Conservation (phyloP, 2,329 filamentous ascomycete species). For the Didymella keratinophila region DNA sequence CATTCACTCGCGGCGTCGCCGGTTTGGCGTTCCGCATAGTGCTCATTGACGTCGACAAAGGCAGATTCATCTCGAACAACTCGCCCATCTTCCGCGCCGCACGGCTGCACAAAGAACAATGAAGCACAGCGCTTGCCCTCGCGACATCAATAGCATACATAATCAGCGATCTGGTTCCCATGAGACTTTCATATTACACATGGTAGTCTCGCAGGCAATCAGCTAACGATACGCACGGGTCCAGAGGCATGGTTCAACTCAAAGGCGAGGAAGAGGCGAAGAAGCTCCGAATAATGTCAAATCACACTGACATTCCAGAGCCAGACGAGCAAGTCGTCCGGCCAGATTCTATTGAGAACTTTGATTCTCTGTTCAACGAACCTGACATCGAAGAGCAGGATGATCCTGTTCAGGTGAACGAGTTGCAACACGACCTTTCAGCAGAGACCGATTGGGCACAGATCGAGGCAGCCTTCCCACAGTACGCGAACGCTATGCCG, state of each 20-base stretch:
- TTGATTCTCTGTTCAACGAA: neutral
- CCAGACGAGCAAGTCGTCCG: neutral
- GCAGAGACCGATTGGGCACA: neutral
- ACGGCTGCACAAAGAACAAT: neutral
- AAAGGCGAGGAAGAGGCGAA: neutral
- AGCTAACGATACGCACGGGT: neutral
- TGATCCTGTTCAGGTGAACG: neutral
- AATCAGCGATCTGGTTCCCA: neutral
- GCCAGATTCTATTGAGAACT: neutral
- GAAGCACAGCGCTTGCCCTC: neutral
- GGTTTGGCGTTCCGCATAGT: neutral
- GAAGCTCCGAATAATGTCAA: neutral
- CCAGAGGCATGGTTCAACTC: neutral
- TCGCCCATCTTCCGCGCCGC: neutral
- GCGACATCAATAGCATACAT: neutral
- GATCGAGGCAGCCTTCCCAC: neutral
- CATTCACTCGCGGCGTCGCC: neutral
- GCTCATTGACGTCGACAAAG: neutral
- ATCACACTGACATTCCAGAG: neutral
- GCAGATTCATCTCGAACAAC: neutral
- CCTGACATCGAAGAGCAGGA: neutral
- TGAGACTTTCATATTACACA: neutral
- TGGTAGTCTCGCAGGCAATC: neutral
- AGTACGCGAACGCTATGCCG: neutral
- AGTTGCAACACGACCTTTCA: neutral